Conservation (phyloP, 2,329 filamentous ascomycete genomes). For the Amauroascus niger region DNA sequence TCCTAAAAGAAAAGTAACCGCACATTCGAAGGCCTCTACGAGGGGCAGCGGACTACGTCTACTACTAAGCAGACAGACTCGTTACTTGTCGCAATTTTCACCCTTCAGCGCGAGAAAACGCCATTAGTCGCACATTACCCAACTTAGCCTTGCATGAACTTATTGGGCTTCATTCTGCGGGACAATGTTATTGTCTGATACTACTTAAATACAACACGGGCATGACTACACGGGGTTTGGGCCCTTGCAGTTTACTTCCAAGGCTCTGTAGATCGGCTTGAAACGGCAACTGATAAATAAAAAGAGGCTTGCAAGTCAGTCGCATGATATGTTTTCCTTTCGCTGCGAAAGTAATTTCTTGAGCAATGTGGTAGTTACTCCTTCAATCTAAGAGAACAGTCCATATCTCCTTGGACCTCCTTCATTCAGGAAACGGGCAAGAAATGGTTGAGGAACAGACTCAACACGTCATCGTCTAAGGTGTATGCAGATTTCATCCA, state of each 20-base stretch:
- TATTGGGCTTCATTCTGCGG: no score
- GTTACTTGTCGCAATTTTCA: no score
- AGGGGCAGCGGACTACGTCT: no score
- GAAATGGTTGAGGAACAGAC: not conserved
- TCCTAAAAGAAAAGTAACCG: conserved; percentile 27
- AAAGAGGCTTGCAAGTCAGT: not conserved
- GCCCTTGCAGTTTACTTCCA: no score
- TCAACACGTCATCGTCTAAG: conserved; percentile 12
- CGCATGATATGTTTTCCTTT: not conserved
- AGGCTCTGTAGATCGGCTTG: not conserved
- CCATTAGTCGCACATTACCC: not conserved
- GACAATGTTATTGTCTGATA: no score
- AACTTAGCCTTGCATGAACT: not conserved
- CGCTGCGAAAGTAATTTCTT: not conserved
- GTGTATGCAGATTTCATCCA: not conserved
- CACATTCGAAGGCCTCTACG: no score
- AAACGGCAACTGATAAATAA: not conserved
- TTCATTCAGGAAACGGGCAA: not conserved
- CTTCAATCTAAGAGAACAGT: not conserved
- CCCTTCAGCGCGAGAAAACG: no score
- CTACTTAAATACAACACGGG: no score
- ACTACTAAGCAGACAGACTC: no score
- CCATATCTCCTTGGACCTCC: no score
- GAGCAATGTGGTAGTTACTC: not conserved
- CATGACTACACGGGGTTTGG: no score